Evolutionary conservation across 2,329 filamentous ascomycete species (phyloP).

Genomic region (Mollisiaceae sp.): DNA sequence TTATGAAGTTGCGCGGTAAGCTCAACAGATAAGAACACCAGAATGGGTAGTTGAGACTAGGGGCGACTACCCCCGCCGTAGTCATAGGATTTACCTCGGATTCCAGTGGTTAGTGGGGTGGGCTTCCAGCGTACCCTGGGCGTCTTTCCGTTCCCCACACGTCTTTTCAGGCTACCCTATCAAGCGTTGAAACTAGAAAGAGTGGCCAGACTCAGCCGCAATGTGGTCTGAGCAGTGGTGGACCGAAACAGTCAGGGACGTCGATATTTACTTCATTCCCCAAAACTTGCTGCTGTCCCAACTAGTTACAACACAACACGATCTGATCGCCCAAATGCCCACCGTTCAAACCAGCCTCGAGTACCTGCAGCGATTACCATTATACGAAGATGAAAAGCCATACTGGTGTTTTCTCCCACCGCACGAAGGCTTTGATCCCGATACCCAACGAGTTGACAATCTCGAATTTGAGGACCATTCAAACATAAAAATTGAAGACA

Average conservation of each 20-base stretch:
- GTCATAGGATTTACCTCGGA: too few relatives aligned
- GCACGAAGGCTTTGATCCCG: slow-evolving; percentile 26
- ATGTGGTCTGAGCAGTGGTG: not conserved
- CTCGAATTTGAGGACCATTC: slow-evolving; percentile 28
- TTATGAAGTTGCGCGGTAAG: too few relatives aligned
- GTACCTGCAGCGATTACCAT: slow-evolving; percentile 26
- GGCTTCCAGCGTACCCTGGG: not conserved
- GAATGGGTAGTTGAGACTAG: too few relatives aligned
- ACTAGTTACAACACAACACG: not conserved
- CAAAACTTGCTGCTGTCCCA: not conserved
- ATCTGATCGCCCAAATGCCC: slow-evolving; percentile 21
- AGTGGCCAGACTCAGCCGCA: not conserved
- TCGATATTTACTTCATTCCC: not conserved
- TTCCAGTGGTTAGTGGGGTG: too few relatives aligned
- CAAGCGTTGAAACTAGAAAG: not conserved
- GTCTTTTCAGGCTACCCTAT: not conserved
- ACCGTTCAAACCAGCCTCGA: slow-evolving; percentile 23
- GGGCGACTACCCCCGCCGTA: too few relatives aligned
- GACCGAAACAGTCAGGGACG: not conserved
- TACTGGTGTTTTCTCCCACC: slow-evolving; percentile 30
- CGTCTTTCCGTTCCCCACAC: not conserved
- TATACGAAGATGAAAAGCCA: slow-evolving; percentile 31
- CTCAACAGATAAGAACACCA: too few relatives aligned
- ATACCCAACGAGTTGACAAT: slow-evolving; percentile 26
- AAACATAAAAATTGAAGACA: slow-evolving; percentile 25